These are phyloP conservation scores for Vitis rotundifolia DNA, from an alignment of 164 flowering plant genomes.

Conservation along the genomic window DNA sequence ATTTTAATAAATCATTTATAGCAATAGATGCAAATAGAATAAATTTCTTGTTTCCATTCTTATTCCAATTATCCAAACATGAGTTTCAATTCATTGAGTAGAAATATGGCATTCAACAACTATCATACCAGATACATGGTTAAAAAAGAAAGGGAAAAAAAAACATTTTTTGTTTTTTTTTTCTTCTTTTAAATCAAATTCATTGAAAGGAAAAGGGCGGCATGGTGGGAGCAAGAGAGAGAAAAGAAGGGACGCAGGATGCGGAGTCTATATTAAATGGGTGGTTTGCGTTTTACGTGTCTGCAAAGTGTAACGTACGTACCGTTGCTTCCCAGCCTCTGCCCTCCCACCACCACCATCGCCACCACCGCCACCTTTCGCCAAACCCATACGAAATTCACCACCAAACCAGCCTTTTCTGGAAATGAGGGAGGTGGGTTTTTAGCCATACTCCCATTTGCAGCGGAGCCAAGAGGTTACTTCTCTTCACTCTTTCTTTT, in stretches of 20 bases:
- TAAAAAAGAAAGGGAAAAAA: no score
- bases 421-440: slow-evolving; percentile 9
- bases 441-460: slow-evolving; percentile 12
- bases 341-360: background rate
- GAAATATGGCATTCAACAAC: no score
- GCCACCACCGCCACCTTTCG: background rate
- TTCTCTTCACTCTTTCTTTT: slow-evolving; percentile 3
- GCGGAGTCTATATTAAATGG: slow-evolving; percentile 17
- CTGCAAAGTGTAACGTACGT: slow-evolving; percentile 29
- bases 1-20: no score
- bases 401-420: background rate
- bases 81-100: no score
- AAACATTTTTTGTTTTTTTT: no score
- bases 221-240: no score
- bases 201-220: no score
- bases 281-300: slow-evolving; percentile 5
- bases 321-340: slow-evolving; percentile 10
- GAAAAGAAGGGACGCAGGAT: slow-evolving; percentile 13
- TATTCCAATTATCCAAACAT: no score
- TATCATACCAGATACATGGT: no score
- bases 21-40: no score
- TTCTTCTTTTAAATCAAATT: no score
- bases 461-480: slow-evolving; percentile 25
- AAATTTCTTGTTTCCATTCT: no score
- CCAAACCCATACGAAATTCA: background rate